Evolutionary conservation across 441 rosid species (phyloP).

Genomic region (Arabidopsis hybrid): DNA sequence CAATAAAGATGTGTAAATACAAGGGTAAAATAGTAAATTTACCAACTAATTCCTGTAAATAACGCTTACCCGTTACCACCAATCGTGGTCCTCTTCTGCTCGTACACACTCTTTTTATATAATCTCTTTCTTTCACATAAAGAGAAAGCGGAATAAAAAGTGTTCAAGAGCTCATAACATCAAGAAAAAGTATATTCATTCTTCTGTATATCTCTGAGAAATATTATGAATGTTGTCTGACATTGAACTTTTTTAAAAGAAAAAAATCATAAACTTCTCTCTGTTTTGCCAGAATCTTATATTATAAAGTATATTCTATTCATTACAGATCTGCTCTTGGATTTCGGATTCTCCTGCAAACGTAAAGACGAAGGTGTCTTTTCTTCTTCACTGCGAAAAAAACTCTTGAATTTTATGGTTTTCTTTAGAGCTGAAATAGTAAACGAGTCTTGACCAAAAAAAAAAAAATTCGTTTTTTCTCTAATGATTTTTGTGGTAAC

Average conservation of each 20-base stretch:
- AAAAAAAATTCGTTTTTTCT: too few relatives aligned
- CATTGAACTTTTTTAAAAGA: not conserved
- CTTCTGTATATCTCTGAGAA: conserved; percentile 13
- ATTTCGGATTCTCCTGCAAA: conserved; percentile 38
- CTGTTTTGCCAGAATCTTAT: not conserved
- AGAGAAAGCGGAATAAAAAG: conserved; percentile 5
- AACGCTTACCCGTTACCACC: conserved; percentile 33
- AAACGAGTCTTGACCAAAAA: not conserved
- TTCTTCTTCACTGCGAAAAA: conserved; percentile 17
- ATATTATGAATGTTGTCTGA: conserved; percentile 31
- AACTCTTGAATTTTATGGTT: conserved; percentile 18
- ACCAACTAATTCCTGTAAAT: not conserved
- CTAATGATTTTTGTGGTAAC: not conserved
- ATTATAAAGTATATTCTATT: conserved; percentile 29
- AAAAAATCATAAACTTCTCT: conserved; percentile 24
- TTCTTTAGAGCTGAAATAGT: conserved; percentile 14
- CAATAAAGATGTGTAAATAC: conserved; percentile 9
- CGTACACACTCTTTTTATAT: conserved; percentile 18
- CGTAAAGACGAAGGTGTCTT: conserved; percentile 19
- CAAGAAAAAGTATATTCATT: conserved; percentile 1
- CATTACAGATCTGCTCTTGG: conserved; percentile 43
- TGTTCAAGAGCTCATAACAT: conserved; percentile 14
- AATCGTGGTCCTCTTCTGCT: conserved; percentile 29
- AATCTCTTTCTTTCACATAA: conserved; percentile 18
- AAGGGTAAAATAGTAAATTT: conserved; percentile 15